These are phyloP conservation scores for Stagonosporopsis rhizophila DNA, from an alignment of 2,329 filamentous ascomycete species.

Conservation along the genomic window DNA sequence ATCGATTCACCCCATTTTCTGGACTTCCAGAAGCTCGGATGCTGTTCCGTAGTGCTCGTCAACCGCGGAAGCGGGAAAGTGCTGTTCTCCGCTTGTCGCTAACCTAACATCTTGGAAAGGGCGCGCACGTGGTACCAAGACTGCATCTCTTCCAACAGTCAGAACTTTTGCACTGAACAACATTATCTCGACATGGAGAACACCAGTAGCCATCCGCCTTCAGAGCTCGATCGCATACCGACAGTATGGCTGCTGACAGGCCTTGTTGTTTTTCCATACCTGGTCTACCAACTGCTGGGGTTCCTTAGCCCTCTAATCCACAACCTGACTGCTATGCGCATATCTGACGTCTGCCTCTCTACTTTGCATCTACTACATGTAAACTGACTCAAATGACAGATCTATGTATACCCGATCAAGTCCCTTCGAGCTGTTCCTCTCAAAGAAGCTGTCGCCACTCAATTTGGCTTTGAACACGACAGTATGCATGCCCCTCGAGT, in stretches of 20 bases:
- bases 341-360: constrained; percentile 38
- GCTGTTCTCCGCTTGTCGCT: constrained; percentile 5
- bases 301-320: constrained; percentile 34
- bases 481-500: constrained; percentile 29
- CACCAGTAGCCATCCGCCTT: constrained; percentile 10
- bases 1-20: not conserved
- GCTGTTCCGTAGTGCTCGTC: not conserved
- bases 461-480: constrained; percentile 56
- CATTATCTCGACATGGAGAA: constrained; percentile 18
- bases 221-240: constrained; percentile 29
- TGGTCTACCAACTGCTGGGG: constrained; percentile 28
- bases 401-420: constrained; percentile 59
- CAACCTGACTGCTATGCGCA: constrained; percentile 37
- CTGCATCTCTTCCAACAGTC: constrained; percentile 5
- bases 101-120: constrained; percentile 16
- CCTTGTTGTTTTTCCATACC: constrained; percentile 30
- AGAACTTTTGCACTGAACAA: constrained; percentile 8
- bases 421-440: constrained; percentile 52
- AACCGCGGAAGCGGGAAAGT: constrained; percentile 10
- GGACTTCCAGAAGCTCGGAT: not conserved
- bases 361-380: not conserved
- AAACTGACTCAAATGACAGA: constrained; percentile 32
- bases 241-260: constrained; percentile 31
- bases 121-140: constrained; percentile 21
- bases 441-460: constrained; percentile 50